Percentiles rank a stretch among this genome's conserved stretches.
Conservation (phyloP, 805 yeast genomes). For the Schizosaccharomyces pombe region DNA sequence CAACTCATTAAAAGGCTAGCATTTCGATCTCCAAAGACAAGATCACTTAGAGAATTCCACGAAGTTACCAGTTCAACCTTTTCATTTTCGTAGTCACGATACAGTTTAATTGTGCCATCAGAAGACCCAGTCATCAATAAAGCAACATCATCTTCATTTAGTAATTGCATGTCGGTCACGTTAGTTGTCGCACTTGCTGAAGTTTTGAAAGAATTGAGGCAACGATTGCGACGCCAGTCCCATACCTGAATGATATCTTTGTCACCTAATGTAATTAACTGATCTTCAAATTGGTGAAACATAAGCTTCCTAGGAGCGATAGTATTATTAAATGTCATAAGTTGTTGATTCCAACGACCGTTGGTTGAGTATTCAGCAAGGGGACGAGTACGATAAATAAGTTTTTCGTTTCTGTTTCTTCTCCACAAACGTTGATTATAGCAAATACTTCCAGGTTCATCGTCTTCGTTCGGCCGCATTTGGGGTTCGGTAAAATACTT, state of each 20-base stretch:
- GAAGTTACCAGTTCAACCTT: constrained; percentile 48
- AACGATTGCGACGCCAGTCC: constrained; percentile 54
- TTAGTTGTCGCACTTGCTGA: constrained; percentile 72
- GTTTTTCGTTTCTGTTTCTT: constrained; percentile 63
- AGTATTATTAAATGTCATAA: constrained; percentile 38
- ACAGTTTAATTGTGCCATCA: constrained; percentile 81
- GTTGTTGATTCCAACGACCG: constrained; percentile 62
- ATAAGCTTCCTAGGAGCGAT: constrained; percentile 58
- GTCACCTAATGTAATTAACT: constrained; percentile 58
- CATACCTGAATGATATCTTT: constrained; percentile 63
- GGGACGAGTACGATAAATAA: constrained; percentile 70
- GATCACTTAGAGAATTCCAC: constrained; percentile 82
- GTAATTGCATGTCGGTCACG: constrained; percentile 60
- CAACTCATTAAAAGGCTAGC: constrained; percentile 76
- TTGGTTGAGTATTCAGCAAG: constrained; percentile 62
- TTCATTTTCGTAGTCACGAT: constrained; percentile 45
- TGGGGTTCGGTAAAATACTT: constrained; percentile 96
- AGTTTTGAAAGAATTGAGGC: constrained; percentile 48
- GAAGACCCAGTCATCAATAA: constrained; percentile 68
- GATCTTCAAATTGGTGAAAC: constrained; percentile 80
- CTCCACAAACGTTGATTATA: constrained; percentile 71
- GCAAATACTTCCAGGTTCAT: constrained; percentile 79
- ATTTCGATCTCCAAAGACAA: constrained; percentile 55
- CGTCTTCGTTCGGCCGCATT: constrained; percentile 59
- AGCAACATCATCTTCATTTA: constrained; percentile 84